Evolutionary conservation across 345 rosid species (phyloP), one percentile per base, ranked within the genome.

Genomic region (Capsella bursapastoris): DNA sequence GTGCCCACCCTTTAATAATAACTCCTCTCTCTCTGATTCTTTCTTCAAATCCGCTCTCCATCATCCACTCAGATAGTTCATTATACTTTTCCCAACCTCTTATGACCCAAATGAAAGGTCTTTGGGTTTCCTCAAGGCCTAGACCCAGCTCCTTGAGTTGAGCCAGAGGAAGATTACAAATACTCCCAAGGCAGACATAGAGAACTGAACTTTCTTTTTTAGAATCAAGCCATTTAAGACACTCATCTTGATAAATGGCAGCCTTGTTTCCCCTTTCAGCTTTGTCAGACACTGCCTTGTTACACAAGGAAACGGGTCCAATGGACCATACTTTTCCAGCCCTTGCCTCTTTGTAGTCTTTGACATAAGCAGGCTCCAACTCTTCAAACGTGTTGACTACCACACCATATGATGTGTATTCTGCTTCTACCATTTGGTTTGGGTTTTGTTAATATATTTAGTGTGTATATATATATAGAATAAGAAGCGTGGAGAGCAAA

Each of bases 71-170:
- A 40, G 64, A 70, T 1, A 85, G 27, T 55, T 80, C 83, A 13
- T 66, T 56, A 0, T 68, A 34, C 35, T 67, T 70, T 8, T 76
- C 78, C 18, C 76, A 82, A 4, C 81, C 68, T 78, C 83, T 82
- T 5, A 77, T 77, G 7, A 83, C 92, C 97, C 89, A 90, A 13
- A 90, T 70, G 68, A 90, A 88, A 8, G 85, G 85, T 56, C 22
- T 68, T 38, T 74, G 66, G 0, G 88, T 80, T 43, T 79, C 79
- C 32, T 83, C 88, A 1, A 88, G 63, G 6, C 84, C 92, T 35
- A 83, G 15, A 0, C 87, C 87, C 1, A 83, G 75, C 57, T 84
- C 88, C 45, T 58, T 80, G 79, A 84, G 44, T 16, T 84, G 87
- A 3, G 53, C 9, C 9, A 49, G 10, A 4, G 77, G 57, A 27